phyloP scores from a whole-genome alignment of 1,139 yeast genomes.

The Suhomyces terraborum region DNA sequence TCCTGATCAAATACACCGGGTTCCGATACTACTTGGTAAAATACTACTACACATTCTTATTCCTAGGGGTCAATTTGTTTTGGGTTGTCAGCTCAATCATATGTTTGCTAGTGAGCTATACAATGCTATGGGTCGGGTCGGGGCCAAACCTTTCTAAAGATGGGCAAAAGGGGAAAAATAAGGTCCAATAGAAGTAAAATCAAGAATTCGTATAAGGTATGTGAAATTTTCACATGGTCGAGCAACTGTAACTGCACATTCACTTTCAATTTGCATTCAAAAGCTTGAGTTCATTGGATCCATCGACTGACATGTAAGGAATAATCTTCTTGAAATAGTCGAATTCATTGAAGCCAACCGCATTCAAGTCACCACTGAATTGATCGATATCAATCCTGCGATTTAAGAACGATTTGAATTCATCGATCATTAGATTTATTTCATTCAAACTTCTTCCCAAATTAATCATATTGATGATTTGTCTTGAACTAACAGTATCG shows the following conservation, averaged over 20 bases:
- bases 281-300: slow-evolving; percentile 39
- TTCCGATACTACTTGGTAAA: slow-evolving; percentile 57
- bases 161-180: background rate
- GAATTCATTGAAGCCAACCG: slow-evolving; percentile 27
- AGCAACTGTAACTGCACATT: too few relatives aligned
- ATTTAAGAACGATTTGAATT: slow-evolving; percentile 58
- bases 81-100: slow-evolving; percentile 46
- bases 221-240: too few relatives aligned
- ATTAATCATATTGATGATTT: slow-evolving; percentile 23
- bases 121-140: slow-evolving; percentile 15
- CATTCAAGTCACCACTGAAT: slow-evolving; percentile 24
- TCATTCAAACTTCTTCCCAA: slow-evolving; percentile 70
- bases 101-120: slow-evolving; percentile 30
- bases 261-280: slow-evolving; percentile 41
- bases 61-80: slow-evolving; percentile 51
- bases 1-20: slow-evolving; percentile 34
- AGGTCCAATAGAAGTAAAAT: background rate
- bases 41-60: slow-evolving; percentile 48
- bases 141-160: background rate
- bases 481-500: slow-evolving; percentile 6
- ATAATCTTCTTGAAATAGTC: slow-evolving; percentile 42
- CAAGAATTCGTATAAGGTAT: too few relatives aligned
- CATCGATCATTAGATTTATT: slow-evolving; percentile 57
- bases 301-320: slow-evolving; percentile 46
- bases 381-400: slow-evolving; percentile 40